Base-by-base conservation (phyloP, 2,329 filamentous ascomycete genomes). In the Boeremia exigua region DNA sequence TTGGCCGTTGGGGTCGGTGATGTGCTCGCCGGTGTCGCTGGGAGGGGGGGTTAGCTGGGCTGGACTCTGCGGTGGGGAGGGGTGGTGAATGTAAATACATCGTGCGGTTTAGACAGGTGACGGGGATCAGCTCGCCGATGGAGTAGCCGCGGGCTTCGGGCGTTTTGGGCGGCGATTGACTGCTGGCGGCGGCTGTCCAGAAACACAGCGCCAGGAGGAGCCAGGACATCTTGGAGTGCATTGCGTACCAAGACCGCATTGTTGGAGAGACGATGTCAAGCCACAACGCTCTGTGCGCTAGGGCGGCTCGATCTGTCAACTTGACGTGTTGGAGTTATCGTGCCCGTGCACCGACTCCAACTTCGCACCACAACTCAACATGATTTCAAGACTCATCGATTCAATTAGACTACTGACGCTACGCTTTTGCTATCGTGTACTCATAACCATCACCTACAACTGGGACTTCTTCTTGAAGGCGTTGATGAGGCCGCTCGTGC, bases 11-110 rank as follows among this genome's bases (percentile, higher is more conserved):
- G 84, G 82, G 73, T 96, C 87, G 71, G 91, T 89, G 70, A 97
- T 88, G 75, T 96, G 92, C 77, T 96, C 92, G 74, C 92, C 92
- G 8, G 90, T 95, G 68, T 96, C 91, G 69, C 91, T 95, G 4
- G 17, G 23, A n/a, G 7, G 17, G 23, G 14, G 7, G 23, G 46
- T 66, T 45, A 67, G 63, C 19, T 4, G 23, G 32, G 17, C n/a
- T 33, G 34, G 15, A n/a, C n/a, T 27, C 9, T 1, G n/a, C 7
- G 23, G 25, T 9, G 27, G 6, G 6, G 14, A 17, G 5, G 19
- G 6, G 72, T 77, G 58, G n/a, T n/a, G n/a, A n/a, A n/a, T n/a
- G n/a, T n/a, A n/a, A n/a, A n/a, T 73, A 83, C 81, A 81, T 78
- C 17, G 79, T 81, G 54, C 81, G 67, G 60, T 83, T 82, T 61